These are phyloP conservation scores for Talaromyces sp. DNA, from an alignment of 2,329 filamentous ascomycete genomes.

Conservation along the genomic window DNA sequence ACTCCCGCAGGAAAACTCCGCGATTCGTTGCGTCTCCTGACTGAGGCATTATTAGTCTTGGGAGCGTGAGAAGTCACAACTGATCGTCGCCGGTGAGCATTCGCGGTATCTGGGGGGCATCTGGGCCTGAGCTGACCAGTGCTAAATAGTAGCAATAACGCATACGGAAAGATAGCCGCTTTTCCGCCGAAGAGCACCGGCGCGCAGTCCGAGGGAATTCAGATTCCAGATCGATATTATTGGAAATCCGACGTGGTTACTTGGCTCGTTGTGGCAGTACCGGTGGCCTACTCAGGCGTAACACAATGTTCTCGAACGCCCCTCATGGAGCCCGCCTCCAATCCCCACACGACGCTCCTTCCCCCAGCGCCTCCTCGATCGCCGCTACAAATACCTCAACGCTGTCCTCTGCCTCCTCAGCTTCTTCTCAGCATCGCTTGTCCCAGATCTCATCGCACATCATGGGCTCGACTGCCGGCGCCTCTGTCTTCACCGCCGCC, in stretches of 20 bases:
- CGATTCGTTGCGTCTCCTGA: not conserved
- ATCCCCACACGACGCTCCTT: not conserved
- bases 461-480: constrained; percentile 56
- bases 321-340: not conserved
- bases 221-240: no score
- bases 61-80: not conserved
- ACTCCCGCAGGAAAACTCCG: no score
- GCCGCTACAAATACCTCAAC: not conserved
- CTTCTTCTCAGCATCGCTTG: constrained; percentile 20
- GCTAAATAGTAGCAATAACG: no score
- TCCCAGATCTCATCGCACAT: constrained; percentile 46
- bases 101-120: not conserved
- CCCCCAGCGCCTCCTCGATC: not conserved
- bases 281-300: no score
- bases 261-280: not conserved
- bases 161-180: no score
- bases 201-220: no score
- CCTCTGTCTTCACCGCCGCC: constrained; percentile 68
- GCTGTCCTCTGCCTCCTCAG: not conserved
- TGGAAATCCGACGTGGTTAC: not conserved
- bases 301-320: constrained; percentile 9
- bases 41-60: not conserved
- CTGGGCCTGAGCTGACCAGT: no score
- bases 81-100: not conserved
- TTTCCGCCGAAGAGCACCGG: no score